Evolutionary conservation across 2,329 filamentous ascomycete genomes (phyloP), one percentile per base, ranked within the genome.

Genomic region (Ascochyta clinopodiicola): DNA sequence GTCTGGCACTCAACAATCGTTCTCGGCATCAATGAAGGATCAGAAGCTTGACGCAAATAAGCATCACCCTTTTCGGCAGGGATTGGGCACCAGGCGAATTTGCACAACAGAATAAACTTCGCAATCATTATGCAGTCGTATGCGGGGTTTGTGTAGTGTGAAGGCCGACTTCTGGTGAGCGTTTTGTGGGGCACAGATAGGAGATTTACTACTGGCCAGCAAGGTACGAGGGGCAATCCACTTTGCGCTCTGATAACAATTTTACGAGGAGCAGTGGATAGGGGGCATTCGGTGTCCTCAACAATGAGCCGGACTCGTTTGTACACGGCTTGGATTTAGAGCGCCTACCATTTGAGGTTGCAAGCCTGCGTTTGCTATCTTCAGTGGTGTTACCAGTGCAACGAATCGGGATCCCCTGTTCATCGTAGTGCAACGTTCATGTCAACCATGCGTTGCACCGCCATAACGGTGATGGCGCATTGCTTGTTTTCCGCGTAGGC

Each of bases 401-500:
- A 39, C 44, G 40, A 44, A 48, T 36, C 25, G 46, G 31, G 32
- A 47, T 22, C 17, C 7, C 15, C 6, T 21, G 38, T 38, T 25
- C 21, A 17, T 48, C 34, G 25, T 57, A 57, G 58, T 56, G 53
- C 49, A 59, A 63, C 59, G 55, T 55, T 59, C 55, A 44, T 51
- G 54, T 56, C 59, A 57, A 53, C 47, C 56, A 49, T 44, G 29
- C 22, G 35, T 49, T 45, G 36, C 52, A 40, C 42, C 45, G 25
- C 44, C 35, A 36, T 34, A 47, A 45, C 29, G 42, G 52, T 39
- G 36, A 44, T 51, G 53, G 54, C 52, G 47, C 27, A 35, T 56
- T 58, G 64, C 53, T 67, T 58, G 49, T 63, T 53, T 59, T 6
- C 45, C 59, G 60, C 53, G 48, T 64, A 55, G 27, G 56, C 40